phyloP scores from a whole-genome alignment of 2,329 filamentous ascomycete genomes.

The Teratosphaeria epicoccoides region DNA sequence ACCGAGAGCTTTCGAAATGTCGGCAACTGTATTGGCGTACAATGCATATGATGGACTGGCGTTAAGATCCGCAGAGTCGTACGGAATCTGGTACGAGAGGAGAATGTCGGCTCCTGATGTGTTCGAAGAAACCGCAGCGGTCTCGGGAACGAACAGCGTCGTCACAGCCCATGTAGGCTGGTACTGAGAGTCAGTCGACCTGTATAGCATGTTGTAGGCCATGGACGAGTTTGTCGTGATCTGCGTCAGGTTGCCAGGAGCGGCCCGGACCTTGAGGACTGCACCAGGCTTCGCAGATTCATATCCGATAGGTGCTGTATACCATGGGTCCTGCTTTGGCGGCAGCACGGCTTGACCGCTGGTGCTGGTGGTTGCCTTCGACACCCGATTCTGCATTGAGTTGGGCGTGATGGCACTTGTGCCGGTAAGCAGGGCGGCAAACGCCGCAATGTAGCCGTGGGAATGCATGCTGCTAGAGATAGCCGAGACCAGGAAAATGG shows the following conservation, averaged over 20 bases:
- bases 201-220: conserved; percentile 21
- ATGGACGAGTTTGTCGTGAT: conserved; percentile 18
- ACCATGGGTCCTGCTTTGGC: conserved; percentile 30
- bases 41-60: conserved; percentile 30
- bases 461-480: not conserved
- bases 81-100: conserved; percentile 22
- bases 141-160: conserved; percentile 16
- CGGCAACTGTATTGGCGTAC: conserved; percentile 12
- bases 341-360: conserved; percentile 9
- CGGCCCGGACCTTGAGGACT: conserved; percentile 25
- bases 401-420: not conserved
- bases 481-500: not conserved
- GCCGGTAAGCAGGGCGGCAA: not conserved
- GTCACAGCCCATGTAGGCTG: conserved; percentile 20
- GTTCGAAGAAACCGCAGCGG: conserved; percentile 1
- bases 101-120: conserved; percentile 10
- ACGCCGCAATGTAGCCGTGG: not conserved
- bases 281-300: conserved; percentile 22
- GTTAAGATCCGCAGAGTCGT: conserved; percentile 31
- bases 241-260: conserved; percentile 20
- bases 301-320: conserved; percentile 22
- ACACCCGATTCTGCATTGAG: not conserved
- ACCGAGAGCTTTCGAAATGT: conserved; percentile 29
- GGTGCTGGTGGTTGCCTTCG: not conserved
- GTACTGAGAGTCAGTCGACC: conserved; percentile 18